Evolutionary conservation across 768 basidiomycete species (phyloP), one percentile per base, ranked within the genome.

Genomic region (Omphalotus guepiniiformis): DNA sequence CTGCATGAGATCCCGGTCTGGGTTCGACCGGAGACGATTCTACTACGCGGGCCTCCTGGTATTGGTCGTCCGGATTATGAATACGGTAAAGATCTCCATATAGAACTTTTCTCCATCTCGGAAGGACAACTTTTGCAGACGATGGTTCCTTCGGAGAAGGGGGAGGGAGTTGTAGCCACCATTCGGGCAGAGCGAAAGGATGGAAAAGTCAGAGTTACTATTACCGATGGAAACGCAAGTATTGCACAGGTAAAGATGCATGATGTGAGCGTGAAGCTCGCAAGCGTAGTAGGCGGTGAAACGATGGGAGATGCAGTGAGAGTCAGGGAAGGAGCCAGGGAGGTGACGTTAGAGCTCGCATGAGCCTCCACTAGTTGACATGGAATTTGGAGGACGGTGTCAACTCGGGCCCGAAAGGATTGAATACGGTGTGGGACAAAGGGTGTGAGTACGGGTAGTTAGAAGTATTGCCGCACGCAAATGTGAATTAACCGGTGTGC

Each of bases 1-100:
- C 62, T 85, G 30, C 75, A 82, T 55, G 73, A 76, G 47, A 72
- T 88, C 30, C 84, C 83, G 13, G 77, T 87, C 23, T 87, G 78
- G 76, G 76, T 86, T 29, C 71, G 80, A 29, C 74, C 75, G 22
- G 76, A 74, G 29, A 75, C 73, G 13, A 71, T 85, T 16, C 61
- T 88, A 16, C 64, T 73, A 43, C 69, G 85, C n/a, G 82, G 83
- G 4, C 77, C 82, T 15, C 56, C 66, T 26, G 67, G 70, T 22
- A 64, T 70, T 18, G 70, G 69, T 21, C 69, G 73, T 2, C 83
- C 84, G 4, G 84, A 85, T 59, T 85, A 85, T 56, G 75, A 81
- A 28, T 80, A 76, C 50, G 63, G 65, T 48, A 55, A 69, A 53
- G 64, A 65, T 21, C 42, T 82, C 18, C 74, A 82, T 49, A 64